Evolutionary conservation across 305 asterid genomes (phyloP), one percentile per base, ranked within the genome.

Genomic region (Fraxinus nigra): DNA sequence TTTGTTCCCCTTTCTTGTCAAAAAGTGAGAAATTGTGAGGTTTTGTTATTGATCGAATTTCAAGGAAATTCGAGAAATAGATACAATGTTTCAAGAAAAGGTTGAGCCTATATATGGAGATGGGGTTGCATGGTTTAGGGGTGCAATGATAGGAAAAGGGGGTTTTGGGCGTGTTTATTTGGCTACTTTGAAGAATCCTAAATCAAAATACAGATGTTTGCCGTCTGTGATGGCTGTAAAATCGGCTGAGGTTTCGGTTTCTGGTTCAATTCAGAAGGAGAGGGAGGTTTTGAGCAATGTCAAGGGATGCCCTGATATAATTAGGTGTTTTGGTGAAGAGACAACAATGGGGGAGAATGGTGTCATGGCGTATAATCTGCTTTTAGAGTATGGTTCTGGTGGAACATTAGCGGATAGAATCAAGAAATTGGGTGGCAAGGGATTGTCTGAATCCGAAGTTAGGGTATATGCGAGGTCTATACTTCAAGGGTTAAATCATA

Each of bases 221-320:
- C 98, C 98, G 4, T 26, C 97, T 28, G 81, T 89, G 11, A 92
- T 95, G 97, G 98, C 98, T 77, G 97, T 95, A 5, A 95, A 95
- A 90, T 95, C 98, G 20, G 97, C 98, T 1, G 98, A 93, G 93
- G 98, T 95, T 24, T 91, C 95, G 4, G 85, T 56, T 67, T 95
- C 98, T 0, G 93, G 92, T 75, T 92, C 98, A 80, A 95, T 93
- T 89, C 98, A 95, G 94, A 95, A 95, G 86, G 98, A 95, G 83
- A 84, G 88, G 85, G 95, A 93, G 75, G 94, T 95, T 69, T 78
- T 92, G 16, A 78, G 85, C 86, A 91, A 92, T 75, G 82, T 92
- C 76, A 85, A 84, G 54, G 98, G 95, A 1, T 91, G 97, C 77
- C 85, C 91, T 6, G 70, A 86, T 61, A 59, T 95, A 51, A 93